Conservation (phyloP, 257 asterid species). For the Handroanthus guayacan region DNA sequence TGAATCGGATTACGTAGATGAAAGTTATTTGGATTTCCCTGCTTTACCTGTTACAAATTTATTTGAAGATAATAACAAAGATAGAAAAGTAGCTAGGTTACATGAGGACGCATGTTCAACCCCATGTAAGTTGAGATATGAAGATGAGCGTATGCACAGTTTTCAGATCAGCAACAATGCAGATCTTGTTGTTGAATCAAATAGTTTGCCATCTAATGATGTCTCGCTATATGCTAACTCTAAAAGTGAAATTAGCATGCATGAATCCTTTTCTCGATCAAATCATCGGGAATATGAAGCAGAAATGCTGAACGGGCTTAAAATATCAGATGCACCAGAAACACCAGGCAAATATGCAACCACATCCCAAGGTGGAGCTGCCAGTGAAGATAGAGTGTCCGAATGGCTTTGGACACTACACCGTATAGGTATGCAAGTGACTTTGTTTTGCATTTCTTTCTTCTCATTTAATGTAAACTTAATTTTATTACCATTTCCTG, state of each 20-base stretch:
- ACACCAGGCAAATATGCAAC: slow-evolving; percentile 50
- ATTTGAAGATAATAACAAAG: slow-evolving; percentile 63
- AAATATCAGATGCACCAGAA: slow-evolving; percentile 73
- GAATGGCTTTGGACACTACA: slow-evolving; percentile 99
- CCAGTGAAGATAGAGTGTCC: slow-evolving; percentile 77
- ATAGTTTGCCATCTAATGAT: slow-evolving; percentile 53
- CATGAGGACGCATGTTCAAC: slow-evolving; percentile 57
- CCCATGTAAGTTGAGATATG: slow-evolving; percentile 64
- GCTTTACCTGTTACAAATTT: slow-evolving; percentile 82
- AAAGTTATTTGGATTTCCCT: slow-evolving; percentile 80
- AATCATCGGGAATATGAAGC: slow-evolving; percentile 49
- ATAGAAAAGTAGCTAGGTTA: slow-evolving; percentile 55
- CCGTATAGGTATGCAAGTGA: slow-evolving; percentile 70
- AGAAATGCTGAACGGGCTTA: slow-evolving; percentile 55
- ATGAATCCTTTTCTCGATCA: slow-evolving; percentile 53
- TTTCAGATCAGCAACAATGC: slow-evolving; percentile 82
- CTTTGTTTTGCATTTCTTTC: not conserved
- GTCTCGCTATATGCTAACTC: slow-evolving; percentile 47
- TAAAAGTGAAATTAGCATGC: slow-evolving; percentile 52
- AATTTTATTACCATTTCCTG: slow-evolving; percentile 20
- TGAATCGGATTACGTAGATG: slow-evolving; percentile 52
- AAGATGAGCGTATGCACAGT: slow-evolving; percentile 82
- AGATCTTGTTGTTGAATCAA: slow-evolving; percentile 85
- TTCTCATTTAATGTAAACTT: slow-evolving; percentile 16
- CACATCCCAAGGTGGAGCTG: slow-evolving; percentile 61